A percentile compares a stretch with the other conserved stretches of the same genome.
phyloP scores from a whole-genome alignment of 352 stramenopile genomes.

The Thalassiosira mediterranea region DNA sequence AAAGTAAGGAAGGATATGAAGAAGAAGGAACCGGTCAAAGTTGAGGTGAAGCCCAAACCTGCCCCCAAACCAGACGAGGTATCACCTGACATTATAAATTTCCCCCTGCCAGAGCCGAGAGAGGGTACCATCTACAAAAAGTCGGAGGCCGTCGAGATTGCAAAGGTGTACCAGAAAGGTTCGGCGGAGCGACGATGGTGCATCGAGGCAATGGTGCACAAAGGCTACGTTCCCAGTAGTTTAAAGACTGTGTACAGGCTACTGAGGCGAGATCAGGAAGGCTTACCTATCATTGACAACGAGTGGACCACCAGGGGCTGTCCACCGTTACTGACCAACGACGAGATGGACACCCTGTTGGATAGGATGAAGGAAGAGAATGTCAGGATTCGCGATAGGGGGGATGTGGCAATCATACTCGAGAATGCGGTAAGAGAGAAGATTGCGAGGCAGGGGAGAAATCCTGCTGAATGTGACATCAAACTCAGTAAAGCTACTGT shows the following conservation, averaged over 20 bases:
- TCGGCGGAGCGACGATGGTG: neutral
- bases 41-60: neutral
- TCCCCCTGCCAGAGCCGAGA: constrained; percentile 3
- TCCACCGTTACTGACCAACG: constrained; percentile 5
- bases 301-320: constrained; percentile 1
- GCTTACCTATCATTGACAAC: constrained; percentile 5
- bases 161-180: constrained; percentile 13
- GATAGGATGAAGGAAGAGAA: constrained; percentile 14
- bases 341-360: constrained; percentile 21
- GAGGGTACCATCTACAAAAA: constrained; percentile 16
- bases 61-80: neutral
- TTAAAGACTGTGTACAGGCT: constrained; percentile 12
- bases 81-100: neutral
- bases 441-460: neutral
- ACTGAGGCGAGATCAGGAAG: constrained; percentile 7
- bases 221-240: constrained; percentile 7
- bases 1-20: neutral
- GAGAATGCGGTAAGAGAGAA: constrained; percentile 9
- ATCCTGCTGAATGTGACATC: neutral
- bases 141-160: constrained; percentile 14
- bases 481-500: neutral
- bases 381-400: neutral
- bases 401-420: constrained; percentile 8
- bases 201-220: constrained; percentile 6
- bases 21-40: constrained; percentile 3